Evolutionary conservation across 306 rosid species (phyloP), one percentile per base, ranked within the genome.

Genomic region (Casuarina glauca): DNA sequence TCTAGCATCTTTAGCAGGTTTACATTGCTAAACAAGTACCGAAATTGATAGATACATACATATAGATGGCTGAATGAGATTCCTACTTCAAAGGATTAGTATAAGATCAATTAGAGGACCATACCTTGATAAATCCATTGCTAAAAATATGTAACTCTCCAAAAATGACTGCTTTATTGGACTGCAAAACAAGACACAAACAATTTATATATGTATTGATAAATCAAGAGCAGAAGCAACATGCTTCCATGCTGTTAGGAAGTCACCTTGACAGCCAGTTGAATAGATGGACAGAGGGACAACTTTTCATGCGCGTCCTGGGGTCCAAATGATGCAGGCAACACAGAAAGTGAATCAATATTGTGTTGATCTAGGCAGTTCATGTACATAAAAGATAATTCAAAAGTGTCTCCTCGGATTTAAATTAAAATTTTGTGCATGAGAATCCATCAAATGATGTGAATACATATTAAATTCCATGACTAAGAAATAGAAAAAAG

Each of bases 71-170:
- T 13, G 50, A 71, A 71, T 26, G 19, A 26, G 41, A 72, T 60
- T 66, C 55, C 58, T 50, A 78, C 48, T 73, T 5, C 80, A 81
- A 77, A 80, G 36, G 55, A 66, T 55, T 60, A 73, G 64, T 74
- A 75, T 60, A 51, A 61, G 42, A 41, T 71, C 32, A 70, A 43
- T 84, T 76, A 43, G 60, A 82, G 81, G 54, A 64, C 67, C 62
- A 70, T 76, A 92, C 98, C 97, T 92, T 92, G 86, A 95, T 80
- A 80, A 92, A 95, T 73, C 85, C 86, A 83, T 82, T 82, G 86
- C 98, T 91, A 74, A 95, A 80, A 70, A 95, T 87, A 82, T 81
- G 91, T 55, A 84, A 86, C 69, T 92, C 98, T 79, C 97, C 97
- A 70, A 95, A 91, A 83, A 92, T 84, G 76, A 79, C 82, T 49